Base-by-base conservation (phyloP, 2,329 filamentous ascomycete species). In the Claviceps citrina region DNA sequence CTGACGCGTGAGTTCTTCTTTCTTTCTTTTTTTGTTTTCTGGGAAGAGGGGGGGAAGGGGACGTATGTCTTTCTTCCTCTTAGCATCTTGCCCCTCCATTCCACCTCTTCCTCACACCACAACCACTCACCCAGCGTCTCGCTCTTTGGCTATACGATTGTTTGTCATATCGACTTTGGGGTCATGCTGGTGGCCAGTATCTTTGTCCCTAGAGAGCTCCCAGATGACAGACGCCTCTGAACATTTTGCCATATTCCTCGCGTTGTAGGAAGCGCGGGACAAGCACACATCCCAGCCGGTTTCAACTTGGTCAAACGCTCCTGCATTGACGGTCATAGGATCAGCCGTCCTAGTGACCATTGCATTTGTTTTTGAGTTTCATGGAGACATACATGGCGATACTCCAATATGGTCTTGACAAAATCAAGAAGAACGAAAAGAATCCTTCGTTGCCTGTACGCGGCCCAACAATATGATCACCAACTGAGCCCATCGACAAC, bases 401-500 rank as follows among this genome's bases (percentile, higher is more conserved):
- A 38, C 13, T 34, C 41, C 43, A 47, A 37, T 24, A 54, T 54
- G 51, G 49, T 50, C 42, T 43, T 54, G 43, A 54, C 51, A 27
- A 46, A 42, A 19, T 50, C 47, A 35, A 48, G 45, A 41, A 44
- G 51, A 36, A 57, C 62, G 7, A 51, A 53, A 19, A 65, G 65
- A 43, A 54, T 66, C 16, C 40, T 54, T 26, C 63, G 61, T 27
- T 52, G 46, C 35, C 44, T 54, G 24, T 53, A 49, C 28, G 43
- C 40, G 20, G 44, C 47, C 8, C 64, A 67, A 44, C 52, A 64
- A 22, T 50, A 63, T 41, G 56, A 58, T 2, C 58, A 65, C 45
- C 51, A 50, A 33, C 51, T 65, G 44, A 54, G 59, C 51, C 47
- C 44, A 31, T 51, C 49, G 19, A 43, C 45, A 34, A 51, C 47